Percentiles rank a stretch among this genome's conserved stretches.
Conservation (phyloP, 2,329 filamentous ascomycete species). For the Byssochlamys sp. region DNA sequence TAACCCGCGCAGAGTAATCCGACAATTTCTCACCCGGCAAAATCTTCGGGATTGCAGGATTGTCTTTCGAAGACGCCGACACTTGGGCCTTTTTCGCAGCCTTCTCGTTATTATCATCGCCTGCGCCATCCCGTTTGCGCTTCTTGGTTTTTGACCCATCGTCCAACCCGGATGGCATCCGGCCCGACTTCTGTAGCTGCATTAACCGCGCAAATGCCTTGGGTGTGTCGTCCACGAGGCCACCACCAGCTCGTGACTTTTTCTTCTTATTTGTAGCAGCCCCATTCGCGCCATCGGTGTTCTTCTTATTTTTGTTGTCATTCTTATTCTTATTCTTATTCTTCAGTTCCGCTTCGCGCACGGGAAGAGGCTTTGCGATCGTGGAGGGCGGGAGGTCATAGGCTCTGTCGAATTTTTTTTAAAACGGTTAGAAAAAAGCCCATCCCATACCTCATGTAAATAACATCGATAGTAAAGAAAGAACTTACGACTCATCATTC, state of each 20-base stretch:
- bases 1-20: constrained; percentile 72
- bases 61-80: constrained; percentile 1
- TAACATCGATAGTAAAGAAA: too few species aligned
- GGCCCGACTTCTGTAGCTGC: constrained; percentile 42
- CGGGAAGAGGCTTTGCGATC: constrained; percentile 50
- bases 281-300: constrained; percentile 22
- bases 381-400: constrained; percentile 53
- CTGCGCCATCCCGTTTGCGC: constrained; percentile 32
- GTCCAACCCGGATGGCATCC: constrained; percentile 11
- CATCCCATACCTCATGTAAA: background rate
- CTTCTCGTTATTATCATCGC: constrained; percentile 8
- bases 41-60: constrained; percentile 51
- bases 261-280: constrained; percentile 25
- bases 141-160: constrained; percentile 38
- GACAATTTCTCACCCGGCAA: constrained; percentile 72
- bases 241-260: constrained; percentile 20
- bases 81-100: constrained; percentile 22
- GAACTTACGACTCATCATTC: constrained; percentile 43
- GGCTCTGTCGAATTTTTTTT: constrained; percentile 25
- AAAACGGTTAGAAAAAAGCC: background rate
- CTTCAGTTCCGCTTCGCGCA: constrained; percentile 36
- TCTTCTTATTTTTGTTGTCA: constrained; percentile 22
- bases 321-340: constrained; percentile 28
- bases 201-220: constrained; percentile 80
- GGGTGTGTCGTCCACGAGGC: constrained; percentile 64